Evolutionary conservation across 169 alveolate species (phyloP).

Genomic region (Plasmodium gonderi): DNA sequence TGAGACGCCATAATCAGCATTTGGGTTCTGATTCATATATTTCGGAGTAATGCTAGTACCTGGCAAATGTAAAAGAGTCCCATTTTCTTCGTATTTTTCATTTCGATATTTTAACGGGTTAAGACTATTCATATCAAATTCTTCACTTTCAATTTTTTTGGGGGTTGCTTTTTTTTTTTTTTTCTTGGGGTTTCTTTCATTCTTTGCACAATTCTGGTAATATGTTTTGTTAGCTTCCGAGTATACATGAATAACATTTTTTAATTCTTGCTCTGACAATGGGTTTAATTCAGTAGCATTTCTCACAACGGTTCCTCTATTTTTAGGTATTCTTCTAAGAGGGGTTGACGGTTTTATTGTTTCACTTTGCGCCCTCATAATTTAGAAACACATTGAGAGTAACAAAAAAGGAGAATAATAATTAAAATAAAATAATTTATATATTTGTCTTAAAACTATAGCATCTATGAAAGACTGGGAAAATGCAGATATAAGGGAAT

Average conservation of each 20-base stretch:
- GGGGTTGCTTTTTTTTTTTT: slow-evolving; percentile 15
- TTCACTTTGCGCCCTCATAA: slow-evolving; percentile 65
- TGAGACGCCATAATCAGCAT: slow-evolving; percentile 49
- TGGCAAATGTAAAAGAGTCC: slow-evolving; percentile 71
- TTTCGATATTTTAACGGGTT: slow-evolving; percentile 64
- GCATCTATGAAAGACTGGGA: slow-evolving; percentile 1
- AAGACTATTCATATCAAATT: slow-evolving; percentile 52
- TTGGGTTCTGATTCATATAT: slow-evolving; percentile 16
- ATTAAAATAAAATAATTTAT: not conserved
- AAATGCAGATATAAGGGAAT: not conserved
- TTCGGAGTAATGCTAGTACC: slow-evolving; percentile 53
- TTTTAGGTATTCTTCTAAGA: slow-evolving; percentile 67
- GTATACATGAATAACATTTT: slow-evolving; percentile 73
- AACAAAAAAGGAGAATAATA: not conserved
- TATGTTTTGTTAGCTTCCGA: slow-evolving; percentile 73
- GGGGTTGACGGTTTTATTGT: slow-evolving; percentile 25
- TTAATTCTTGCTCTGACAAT: slow-evolving; percentile 64
- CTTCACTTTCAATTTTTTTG: slow-evolving; percentile 45
- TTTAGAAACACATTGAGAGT: not conserved
- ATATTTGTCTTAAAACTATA: not conserved
- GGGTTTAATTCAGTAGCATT: slow-evolving; percentile 60
- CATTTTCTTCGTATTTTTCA: slow-evolving; percentile 63
- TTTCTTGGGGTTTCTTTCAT: slow-evolving; percentile 17
- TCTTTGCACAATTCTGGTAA: slow-evolving; percentile 37
- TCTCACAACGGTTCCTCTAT: slow-evolving; percentile 73